phyloP scores from a whole-genome alignment of 2,329 filamentous ascomycete genomes.

The Alternaria longipes region DNA sequence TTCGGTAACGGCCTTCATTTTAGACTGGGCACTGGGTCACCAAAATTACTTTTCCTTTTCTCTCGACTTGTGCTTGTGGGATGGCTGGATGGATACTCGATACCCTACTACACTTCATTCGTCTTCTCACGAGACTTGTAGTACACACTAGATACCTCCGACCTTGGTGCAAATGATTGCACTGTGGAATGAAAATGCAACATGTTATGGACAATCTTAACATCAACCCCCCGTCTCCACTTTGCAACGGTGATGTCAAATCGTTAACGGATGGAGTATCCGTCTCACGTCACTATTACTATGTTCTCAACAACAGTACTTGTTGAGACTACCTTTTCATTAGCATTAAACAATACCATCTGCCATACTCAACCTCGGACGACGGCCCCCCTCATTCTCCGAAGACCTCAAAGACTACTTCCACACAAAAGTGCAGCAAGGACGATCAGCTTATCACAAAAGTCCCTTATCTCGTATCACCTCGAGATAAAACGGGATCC shows the following conservation, averaged over 20 bases:
- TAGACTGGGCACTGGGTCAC: constrained; percentile 31
- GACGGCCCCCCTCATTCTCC: neutral
- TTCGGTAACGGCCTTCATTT: constrained; percentile 26
- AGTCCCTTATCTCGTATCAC: neutral
- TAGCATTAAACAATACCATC: neutral
- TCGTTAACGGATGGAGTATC: neutral
- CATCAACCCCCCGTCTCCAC: neutral
- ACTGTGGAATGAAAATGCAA: constrained; percentile 13
- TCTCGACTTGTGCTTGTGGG: constrained; percentile 9
- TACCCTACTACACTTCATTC: constrained; percentile 37
- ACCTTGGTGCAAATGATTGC: constrained; percentile 5
- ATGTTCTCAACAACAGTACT: neutral
- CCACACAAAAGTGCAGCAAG: neutral
- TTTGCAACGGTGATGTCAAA: neutral
- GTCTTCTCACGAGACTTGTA: constrained; percentile 20
- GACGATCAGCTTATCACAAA: neutral
- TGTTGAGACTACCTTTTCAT: neutral
- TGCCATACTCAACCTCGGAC: neutral
- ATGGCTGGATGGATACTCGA: constrained; percentile 31
- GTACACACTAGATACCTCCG: constrained; percentile 12
- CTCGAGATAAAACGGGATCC: too few relatives aligned
- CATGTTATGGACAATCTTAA: constrained; percentile 4
- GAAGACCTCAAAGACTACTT: neutral
- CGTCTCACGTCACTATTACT: neutral
- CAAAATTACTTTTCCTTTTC: constrained; percentile 16